Conservation (phyloP, 2,329 filamentous ascomycete species). For the Botrytis elliptica region DNA sequence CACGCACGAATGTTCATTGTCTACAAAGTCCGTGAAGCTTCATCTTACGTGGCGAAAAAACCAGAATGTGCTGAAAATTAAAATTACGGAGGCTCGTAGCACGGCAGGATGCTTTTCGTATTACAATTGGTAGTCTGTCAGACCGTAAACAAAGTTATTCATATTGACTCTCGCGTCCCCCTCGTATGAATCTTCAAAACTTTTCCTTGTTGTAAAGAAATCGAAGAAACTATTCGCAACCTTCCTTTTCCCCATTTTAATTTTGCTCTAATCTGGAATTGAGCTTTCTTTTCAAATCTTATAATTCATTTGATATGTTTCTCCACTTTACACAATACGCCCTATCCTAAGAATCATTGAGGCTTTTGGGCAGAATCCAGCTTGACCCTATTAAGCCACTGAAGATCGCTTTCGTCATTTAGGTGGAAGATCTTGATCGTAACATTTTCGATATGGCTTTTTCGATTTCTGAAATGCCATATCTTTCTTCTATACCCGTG, state of each 20-base stretch:
- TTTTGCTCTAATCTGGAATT: constrained; percentile 11
- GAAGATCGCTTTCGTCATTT: constrained; percentile 1
- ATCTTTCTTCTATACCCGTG: not conserved
- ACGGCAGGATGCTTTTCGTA: not conserved
- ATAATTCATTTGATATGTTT: constrained; percentile 10
- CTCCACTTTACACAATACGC: not conserved
- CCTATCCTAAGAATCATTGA: not conserved
- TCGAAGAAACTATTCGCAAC: not conserved
- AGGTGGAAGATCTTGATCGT: not conserved
- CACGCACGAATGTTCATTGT: not conserved
- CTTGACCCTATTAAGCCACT: not conserved
- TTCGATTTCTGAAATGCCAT: not conserved
- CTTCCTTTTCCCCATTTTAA: not conserved
- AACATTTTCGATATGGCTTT: not conserved
- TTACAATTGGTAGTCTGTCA: not conserved
- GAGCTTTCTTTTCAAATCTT: not conserved
- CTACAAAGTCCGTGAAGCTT: constrained; percentile 7
- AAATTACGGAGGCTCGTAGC: constrained; percentile 14
- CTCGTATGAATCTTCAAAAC: not conserved
- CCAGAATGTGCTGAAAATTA: not conserved
- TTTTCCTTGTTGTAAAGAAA: not conserved
- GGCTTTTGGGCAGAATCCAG: not conserved
- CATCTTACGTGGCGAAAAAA: not conserved
- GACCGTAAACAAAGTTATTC: not conserved
- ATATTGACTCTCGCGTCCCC: not conserved